A percentile compares a stretch with the other conserved stretches of the same genome.
Evolutionary conservation across 2,329 filamentous ascomycete species (phyloP).

Genomic region (Dothideomycetidae sp.): DNA sequence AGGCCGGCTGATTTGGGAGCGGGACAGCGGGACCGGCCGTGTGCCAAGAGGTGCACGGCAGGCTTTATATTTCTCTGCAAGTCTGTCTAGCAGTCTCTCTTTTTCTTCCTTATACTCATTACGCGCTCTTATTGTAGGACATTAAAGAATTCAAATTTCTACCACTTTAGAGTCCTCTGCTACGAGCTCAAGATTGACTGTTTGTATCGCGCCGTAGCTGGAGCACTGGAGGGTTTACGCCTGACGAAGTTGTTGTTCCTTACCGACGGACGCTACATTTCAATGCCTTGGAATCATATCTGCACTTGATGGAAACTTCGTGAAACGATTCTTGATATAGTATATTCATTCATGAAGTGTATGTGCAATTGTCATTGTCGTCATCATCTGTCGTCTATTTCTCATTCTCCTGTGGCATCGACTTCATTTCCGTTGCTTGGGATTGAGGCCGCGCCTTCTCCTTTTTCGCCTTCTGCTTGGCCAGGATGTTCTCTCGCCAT

Average conservation of each 20-base stretch:
- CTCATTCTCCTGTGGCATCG: neutral
- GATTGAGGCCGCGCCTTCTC: neutral
- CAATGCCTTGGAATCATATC: too few species aligned
- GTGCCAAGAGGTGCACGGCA: too few species aligned
- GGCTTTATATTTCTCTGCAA: too few species aligned
- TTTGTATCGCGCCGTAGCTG: conserved; percentile 54
- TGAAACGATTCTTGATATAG: too few species aligned
- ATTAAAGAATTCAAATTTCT: conserved; percentile 29
- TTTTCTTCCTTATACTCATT: conserved; percentile 39
- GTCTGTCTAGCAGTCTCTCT: conserved; percentile 19
- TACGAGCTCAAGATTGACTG: conserved; percentile 44
- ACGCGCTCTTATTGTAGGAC: conserved; percentile 50
- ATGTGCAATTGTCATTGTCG: neutral
- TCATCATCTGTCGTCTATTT: neutral
- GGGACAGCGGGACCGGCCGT: too few species aligned
- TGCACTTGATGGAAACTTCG: too few species aligned
- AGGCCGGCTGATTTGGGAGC: too few species aligned
- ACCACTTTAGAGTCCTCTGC: conserved; percentile 45
- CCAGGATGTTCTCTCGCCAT: conserved; percentile 14
- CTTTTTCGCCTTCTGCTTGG: neutral
- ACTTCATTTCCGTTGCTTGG: neutral
- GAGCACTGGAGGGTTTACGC: conserved; percentile 43
- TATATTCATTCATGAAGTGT: neutral
- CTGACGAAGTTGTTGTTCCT: conserved; percentile 48
- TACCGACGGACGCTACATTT: conserved; percentile 51